These are phyloP conservation scores for Mortierella sp. DNA, from an alignment of 371 early-diverging fungal species.

Conservation along the genomic window DNA sequence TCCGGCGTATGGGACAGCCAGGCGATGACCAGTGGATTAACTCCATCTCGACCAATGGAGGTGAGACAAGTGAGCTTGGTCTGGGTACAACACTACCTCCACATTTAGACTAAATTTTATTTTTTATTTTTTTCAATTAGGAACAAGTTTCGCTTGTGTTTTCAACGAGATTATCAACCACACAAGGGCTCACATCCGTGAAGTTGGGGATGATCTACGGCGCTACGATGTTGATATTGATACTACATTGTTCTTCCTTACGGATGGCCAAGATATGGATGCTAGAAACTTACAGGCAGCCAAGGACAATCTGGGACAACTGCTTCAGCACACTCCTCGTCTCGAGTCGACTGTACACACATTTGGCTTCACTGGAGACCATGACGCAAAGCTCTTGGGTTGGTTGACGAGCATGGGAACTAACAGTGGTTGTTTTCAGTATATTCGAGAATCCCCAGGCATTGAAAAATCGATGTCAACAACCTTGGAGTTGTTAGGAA, in stretches of 20 bases:
- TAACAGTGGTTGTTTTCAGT: constrained; percentile 47
- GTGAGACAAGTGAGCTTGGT: constrained; percentile 11
- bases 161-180: constrained; percentile 18
- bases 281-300: background rate
- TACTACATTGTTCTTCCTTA: constrained; percentile 47
- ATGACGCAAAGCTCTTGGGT: constrained; percentile 46
- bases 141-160: constrained; percentile 38
- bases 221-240: constrained; percentile 17
- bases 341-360: constrained; percentile 41
- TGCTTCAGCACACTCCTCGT: constrained; percentile 18
- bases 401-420: constrained; percentile 44
- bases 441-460: constrained; percentile 38
- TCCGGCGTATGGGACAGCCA: constrained; percentile 19
- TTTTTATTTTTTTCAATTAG: constrained; percentile 13
- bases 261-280: constrained; percentile 42
- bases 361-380: constrained; percentile 42
- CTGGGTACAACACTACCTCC: constrained; percentile 17
- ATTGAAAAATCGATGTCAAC: constrained; percentile 48
- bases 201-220: background rate
- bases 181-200: background rate
- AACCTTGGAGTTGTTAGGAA: constrained; percentile 37
- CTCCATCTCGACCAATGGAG: constrained; percentile 27
- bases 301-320: constrained; percentile 12
- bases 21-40: constrained; percentile 18
- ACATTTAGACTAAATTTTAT: background rate